Base-by-base conservation (phyloP, 148 eudicot species). In the Rhododendron vialii region DNA sequence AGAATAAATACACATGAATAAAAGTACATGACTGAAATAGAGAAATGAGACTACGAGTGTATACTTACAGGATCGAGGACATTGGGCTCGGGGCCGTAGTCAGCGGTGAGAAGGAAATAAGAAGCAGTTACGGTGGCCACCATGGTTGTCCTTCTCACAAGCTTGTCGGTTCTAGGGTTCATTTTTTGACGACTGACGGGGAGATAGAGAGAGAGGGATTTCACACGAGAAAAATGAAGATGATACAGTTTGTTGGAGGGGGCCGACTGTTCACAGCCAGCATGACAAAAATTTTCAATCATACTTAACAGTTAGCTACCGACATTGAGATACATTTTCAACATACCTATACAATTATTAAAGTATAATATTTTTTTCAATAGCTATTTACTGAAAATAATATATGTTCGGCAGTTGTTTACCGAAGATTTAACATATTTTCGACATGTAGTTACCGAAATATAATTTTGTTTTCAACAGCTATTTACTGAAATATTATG, bases 141-240 rank as follows among this genome's bases (percentile, higher is more conserved):
- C 94, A 95, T 94, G 48, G 97, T 93, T 65, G 94, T 95, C 84
- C 98, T 91, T 81, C 96, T 90, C 84, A 94, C 88, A 3, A 95
- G 86, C 87, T 93, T 95, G 77, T 95, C 96, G 38, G 93, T 88
- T 41, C 88, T 84, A 1, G 92, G 90, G 83, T 94, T 90, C 95
- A 95, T 95, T 82, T 20, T 81, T 87, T 11, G 36, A 69, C 38
- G 17, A 69, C n/a, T 4, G 38, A 69, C 5, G 4, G 24, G 1
- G 45, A 74, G 80, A 22, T 53, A 43, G 53, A 33, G 22, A 4
- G 22, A 18, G 24, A 17, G n/a, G 1, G 6, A 2, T 18, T 12
- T 75, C 43, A 14, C 38, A 18, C 0, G 78, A 36, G 1, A 5
- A 17, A 33, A 17, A 17, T 14, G 38, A 30, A 71, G 43, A 13